Base-by-base conservation (phyloP, 768 basidiomycete species). In the Rhodotorula kratochvilovae region DNA sequence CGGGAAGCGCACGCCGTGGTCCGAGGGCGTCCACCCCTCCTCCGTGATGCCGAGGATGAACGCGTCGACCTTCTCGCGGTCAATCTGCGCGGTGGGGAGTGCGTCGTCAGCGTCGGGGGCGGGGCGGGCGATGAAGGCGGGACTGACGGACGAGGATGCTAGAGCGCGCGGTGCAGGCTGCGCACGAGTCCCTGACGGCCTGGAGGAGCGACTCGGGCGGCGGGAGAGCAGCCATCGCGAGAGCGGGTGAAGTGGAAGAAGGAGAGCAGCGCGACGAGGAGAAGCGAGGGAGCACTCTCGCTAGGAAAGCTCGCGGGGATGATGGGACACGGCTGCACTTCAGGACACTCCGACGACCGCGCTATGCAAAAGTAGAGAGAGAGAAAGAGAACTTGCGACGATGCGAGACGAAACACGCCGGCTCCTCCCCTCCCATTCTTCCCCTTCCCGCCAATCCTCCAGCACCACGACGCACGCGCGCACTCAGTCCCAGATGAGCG, bases 1-100 rank as follows among this genome's bases (percentile, higher is more conserved):
- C 4, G 92, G 92, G 67, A 94, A 82, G 12, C 85, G 82, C 61
- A 91, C 83, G 39, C 90, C 90, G 80, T 92, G 90, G 27, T 63
- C 27, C 1, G 12, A 5, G 8, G 11, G 11, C 19, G 27, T 13
- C 70, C 61, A 71, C 39, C 53, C 39, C 0, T 25, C 15, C 19
- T 39, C 39, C 5, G 19, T 16, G 45, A 63, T 33, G 8, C 90
- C 90, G 48, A 83, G 80, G 23, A 92, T 78, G 29, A 92, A 82
- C 23, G 86, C 84, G 73, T 84, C 82, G 74, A 92, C 86, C 33
- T 85, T 81, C 58, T 85, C 81, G 39, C 82, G 79, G 50, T 83
- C 79, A 67, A 92, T 87, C 89, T 91, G 75, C 23, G 63, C 42
- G 33, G 39, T 17, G 59, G 8, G n/a, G 19, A 29, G 33, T 33